phyloP scores from a whole-genome alignment of 768 basidiomycete species.

The Hygrocybe punicea region DNA sequence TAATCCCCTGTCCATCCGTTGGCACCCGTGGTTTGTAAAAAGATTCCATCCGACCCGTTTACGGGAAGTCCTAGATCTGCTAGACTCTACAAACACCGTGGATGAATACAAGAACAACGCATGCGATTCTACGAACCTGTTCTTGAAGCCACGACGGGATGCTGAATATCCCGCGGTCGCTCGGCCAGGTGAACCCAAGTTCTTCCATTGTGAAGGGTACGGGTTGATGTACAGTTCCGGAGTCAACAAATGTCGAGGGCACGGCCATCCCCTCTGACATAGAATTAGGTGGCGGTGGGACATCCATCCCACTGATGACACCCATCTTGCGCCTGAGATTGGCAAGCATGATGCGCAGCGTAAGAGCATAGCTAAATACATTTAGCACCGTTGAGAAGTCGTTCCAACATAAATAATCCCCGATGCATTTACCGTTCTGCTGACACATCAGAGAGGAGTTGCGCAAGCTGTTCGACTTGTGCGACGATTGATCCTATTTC shows the following conservation, averaged over 20 bases:
- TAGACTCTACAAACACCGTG: slow-evolving; percentile 53
- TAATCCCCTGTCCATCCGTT: slow-evolving; percentile 79
- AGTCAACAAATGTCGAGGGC: slow-evolving; percentile 54
- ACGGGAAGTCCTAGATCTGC: slow-evolving; percentile 88
- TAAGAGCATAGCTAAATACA: slow-evolving; percentile 72
- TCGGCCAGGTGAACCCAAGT: slow-evolving; percentile 73
- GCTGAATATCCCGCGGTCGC: slow-evolving; percentile 62
- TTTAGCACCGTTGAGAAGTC: background rate
- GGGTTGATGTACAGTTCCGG: slow-evolving; percentile 29
- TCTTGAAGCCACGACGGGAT: slow-evolving; percentile 94
- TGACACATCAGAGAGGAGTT: slow-evolving; percentile 86
- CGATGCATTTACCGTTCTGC: slow-evolving; percentile 66
- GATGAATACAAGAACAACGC: background rate
- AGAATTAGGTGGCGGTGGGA: slow-evolving; percentile 50
- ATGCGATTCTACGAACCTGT: slow-evolving; percentile 50
- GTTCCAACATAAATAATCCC: background rate
- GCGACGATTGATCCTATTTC: slow-evolving; percentile 71
- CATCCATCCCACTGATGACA: slow-evolving; percentile 49
- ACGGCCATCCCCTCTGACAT: slow-evolving; percentile 59
- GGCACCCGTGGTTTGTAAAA: slow-evolving; percentile 66
- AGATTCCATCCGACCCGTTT: slow-evolving; percentile 89
- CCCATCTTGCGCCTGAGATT: slow-evolving; percentile 88
- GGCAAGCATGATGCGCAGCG: slow-evolving; percentile 89
- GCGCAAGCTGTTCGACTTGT: slow-evolving; percentile 89
- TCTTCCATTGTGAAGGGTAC: slow-evolving; percentile 82